Conservation (phyloP, 208 protist genomes). For the Blechomonas ayalai region DNA sequence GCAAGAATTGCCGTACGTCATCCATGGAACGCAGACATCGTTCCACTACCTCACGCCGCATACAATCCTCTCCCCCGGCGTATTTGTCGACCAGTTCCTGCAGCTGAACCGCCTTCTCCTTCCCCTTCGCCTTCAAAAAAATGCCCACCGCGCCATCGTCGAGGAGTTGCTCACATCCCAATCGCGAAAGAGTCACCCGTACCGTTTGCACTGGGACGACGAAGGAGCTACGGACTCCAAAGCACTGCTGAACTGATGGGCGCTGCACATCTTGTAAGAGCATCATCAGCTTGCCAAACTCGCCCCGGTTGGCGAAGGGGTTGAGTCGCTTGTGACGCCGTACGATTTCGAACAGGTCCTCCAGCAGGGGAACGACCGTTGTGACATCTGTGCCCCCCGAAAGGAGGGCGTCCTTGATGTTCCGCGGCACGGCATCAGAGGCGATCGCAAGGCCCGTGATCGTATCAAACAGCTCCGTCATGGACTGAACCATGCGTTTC, state of each 20-base stretch:
- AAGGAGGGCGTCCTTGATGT: slow-evolving; percentile 46
- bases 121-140: slow-evolving; percentile 25
- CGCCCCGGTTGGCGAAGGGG: slow-evolving; percentile 85
- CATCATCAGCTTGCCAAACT: slow-evolving; percentile 97
- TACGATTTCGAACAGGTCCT: slow-evolving; percentile 91
- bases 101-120: slow-evolving; percentile 52
- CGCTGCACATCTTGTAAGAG: slow-evolving; percentile 91
- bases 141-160: slow-evolving; percentile 50
- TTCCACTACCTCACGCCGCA: slow-evolving; percentile 41
- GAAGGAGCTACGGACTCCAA: slow-evolving; percentile 44
- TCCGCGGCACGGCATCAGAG: slow-evolving; percentile 52
- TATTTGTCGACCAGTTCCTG: slow-evolving; percentile 46
- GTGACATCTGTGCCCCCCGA: slow-evolving; percentile 22
- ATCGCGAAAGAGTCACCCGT: slow-evolving; percentile 33
- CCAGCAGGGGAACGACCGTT: slow-evolving; percentile 59
- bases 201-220: slow-evolving; percentile 86
- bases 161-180: slow-evolving; percentile 46
- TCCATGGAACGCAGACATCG: slow-evolving; percentile 92
- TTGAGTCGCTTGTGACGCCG: slow-evolving; percentile 97
- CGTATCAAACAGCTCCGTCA: slow-evolving; percentile 73
- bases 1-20: slow-evolving; percentile 90
- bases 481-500: slow-evolving; percentile 41
- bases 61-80: slow-evolving; percentile 17
- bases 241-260: slow-evolving; percentile 28
- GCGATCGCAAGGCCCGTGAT: slow-evolving; percentile 71